Percentiles rank a stretch among this genome's conserved stretches.
phyloP scores from a whole-genome alignment of 805 yeast genomes.

The Starmera quercuum region DNA sequence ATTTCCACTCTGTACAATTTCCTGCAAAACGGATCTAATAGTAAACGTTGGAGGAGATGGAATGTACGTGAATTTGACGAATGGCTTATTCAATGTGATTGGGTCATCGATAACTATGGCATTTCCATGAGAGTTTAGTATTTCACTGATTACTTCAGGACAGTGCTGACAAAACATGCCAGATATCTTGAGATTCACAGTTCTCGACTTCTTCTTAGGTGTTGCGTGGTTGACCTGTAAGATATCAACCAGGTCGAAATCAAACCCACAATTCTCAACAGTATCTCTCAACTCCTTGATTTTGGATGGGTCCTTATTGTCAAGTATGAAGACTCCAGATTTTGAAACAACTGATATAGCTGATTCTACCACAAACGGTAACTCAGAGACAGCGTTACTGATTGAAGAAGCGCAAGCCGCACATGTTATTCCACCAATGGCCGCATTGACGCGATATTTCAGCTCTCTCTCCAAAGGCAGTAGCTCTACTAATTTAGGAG shows the following conservation, averaged over 20 bases:
- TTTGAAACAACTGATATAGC: constrained; percentile 54
- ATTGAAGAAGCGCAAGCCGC: constrained; percentile 62
- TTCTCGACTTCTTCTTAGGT: constrained; percentile 42
- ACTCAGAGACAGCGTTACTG: constrained; percentile 32
- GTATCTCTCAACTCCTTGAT: constrained; percentile 37
- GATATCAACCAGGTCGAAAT: constrained; percentile 38
- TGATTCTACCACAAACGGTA: constrained; percentile 46
- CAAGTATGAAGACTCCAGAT: constrained; percentile 54
- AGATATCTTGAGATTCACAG: constrained; percentile 45
- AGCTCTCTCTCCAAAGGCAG: constrained; percentile 46
- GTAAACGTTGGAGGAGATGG: constrained; percentile 50
- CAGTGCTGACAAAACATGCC: constrained; percentile 73
- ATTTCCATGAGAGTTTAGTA: constrained; percentile 45
- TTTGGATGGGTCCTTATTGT: constrained; percentile 27
- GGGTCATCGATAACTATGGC: constrained; percentile 50
- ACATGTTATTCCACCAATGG: constrained; percentile 71
- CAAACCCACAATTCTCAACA: constrained; percentile 64
- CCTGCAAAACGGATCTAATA: constrained; percentile 45
- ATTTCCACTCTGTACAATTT: constrained; percentile 34
- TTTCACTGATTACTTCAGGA: constrained; percentile 46
- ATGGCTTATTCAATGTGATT: constrained; percentile 47
- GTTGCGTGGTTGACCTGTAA: constrained; percentile 39
- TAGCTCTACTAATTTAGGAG: constrained; percentile 47
- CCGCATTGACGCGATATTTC: constrained; percentile 46
- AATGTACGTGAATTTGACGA: constrained; percentile 54